Base-by-base conservation (phyloP, 768 basidiomycete species). In the Hebeloma cylindrosporum region DNA sequence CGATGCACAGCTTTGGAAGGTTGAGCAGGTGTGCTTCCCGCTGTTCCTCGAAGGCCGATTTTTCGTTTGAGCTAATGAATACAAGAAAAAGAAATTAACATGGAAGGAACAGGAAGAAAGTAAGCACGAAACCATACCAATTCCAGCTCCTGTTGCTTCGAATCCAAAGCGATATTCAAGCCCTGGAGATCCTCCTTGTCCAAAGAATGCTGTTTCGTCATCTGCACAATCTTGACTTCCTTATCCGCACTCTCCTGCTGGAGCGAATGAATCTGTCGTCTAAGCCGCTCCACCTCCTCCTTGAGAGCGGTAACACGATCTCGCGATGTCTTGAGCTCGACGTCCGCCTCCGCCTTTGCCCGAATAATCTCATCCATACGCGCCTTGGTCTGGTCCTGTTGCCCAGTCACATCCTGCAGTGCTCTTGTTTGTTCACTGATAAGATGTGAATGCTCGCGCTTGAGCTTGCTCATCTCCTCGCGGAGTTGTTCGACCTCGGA, bases 61-160 rank as follows among this genome's bases (percentile, higher is more conserved):
- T 75, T 77, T 33, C 87, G 74, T 61, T 90, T 90, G 27, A 85
- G 65, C 84, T 85, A n/a, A n/a, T n/a, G n/a, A n/a, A n/a, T n/a
- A 54, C 25, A 40, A 30, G 7, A 45, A 14, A 31, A 38, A 28
- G 27, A 30, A 37, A 27, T 47, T 18, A 57, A 17, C 29, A 34
- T 14, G 28, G 21, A 13, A 48, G 1, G 4, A 47, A 17, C 39
- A 5, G 23, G 26, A 23, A 17, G 43, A 31, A 23, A 51, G n/a
- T n/a, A 39, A 22, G 28, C 10, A 25, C n/a, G 9, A 29, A 56
- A 43, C 73, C 80, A 41, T 47, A 96, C 93, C 63, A 94, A 60
- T 60, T 95, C 92, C 28, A 96, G 69, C 62, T 95, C 93, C 62
- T 94, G 92, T 58, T 96, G 93, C 66, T 96, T 96, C 18, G 91